These are phyloP conservation scores for Botrytis deweyae DNA, from an alignment of 2,329 filamentous ascomycete species.

Conservation along the genomic window DNA sequence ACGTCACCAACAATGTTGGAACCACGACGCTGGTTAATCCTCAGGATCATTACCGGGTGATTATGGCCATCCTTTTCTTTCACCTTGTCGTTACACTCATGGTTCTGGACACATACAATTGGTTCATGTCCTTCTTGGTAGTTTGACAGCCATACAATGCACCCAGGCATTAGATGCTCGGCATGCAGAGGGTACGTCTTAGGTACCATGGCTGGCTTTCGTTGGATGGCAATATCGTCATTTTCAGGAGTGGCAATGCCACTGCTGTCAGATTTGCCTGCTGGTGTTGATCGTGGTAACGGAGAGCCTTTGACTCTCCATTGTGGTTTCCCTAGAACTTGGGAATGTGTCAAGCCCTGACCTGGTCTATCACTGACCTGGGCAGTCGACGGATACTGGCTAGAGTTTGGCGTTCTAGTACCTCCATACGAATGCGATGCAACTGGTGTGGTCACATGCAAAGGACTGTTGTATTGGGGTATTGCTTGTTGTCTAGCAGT, in stretches of 20 bases:
- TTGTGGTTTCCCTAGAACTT: neutral
- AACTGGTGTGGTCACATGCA: rapidly evolving
- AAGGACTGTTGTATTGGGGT: neutral
- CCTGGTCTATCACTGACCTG: neutral
- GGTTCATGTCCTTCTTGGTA: neutral
- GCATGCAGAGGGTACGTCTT: neutral
- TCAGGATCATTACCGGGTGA: slow-evolving; percentile 24
- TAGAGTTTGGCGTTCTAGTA: rapidly evolving
- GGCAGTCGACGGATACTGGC: neutral
- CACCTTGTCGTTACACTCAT: slow-evolving; percentile 10
- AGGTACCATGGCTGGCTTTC: neutral
- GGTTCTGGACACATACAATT: slow-evolving; percentile 20
- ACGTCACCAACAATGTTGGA: slow-evolving; percentile 23
- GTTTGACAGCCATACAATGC: slow-evolving; percentile 26
- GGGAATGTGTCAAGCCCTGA: neutral
- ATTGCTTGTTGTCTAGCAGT: neutral
- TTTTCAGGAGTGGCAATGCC: neutral
- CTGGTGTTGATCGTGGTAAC: too few relatives aligned
- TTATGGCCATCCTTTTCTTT: slow-evolving; percentile 24
- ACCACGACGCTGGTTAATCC: slow-evolving; percentile 19
- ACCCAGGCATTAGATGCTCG: slow-evolving; percentile 18
- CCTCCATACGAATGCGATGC: neutral
- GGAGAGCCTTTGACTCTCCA: rapidly evolving
- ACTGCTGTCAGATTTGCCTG: neutral
- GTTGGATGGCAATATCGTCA: neutral